Base-by-base conservation (phyloP, 2,329 filamentous ascomycete genomes). In the Ilyonectria destructans region DNA sequence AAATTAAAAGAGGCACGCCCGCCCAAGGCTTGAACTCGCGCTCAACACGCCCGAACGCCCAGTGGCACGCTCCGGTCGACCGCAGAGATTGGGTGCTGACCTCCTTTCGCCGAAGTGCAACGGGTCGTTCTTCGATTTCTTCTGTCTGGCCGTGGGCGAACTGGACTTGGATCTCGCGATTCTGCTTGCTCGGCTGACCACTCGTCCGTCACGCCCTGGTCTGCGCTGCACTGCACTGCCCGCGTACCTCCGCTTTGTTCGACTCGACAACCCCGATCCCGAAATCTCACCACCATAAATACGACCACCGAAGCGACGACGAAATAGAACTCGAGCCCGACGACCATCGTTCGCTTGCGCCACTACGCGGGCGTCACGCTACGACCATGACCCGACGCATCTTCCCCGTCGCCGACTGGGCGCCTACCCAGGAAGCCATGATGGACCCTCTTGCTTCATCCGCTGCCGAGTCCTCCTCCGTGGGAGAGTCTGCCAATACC, bases 371-470 rank as follows among this genome's bases (percentile, higher is more conserved):
- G 56, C 58, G 62, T 65, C 63, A 49, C 63, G 59, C 52, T 49
- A 46, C 56, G 29, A 60, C 56, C 56, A 81, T 81, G 75, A 77
- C 83, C 70, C 78, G 75, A 69, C 78, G 82, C 72, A 80, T 83
- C 67, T 80, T 82, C 69, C 79, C 81, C 58, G 73, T 83, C 65
- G 76, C 77, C 69, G 83, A 85, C 69, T 84, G 82, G 83, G 80
- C 82, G 48, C 77, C 82, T 23, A 71, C 75, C 58, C 84, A 84
- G 70, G 84, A 87, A 73, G 80, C 84, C 74, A 80, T 81, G 71
- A 68, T 77, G 70, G 69, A 76, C 40, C 33, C n/a, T 33, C 31
- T 52, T 49, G 46, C 51, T 37, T 23, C 64, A 19, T 26, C 52
- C 10, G 29, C 63, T 55, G 58, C 73, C 31, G 74, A 72, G 46